Conservation (phyloP, 768 basidiomycete species). For the Phlegmacium glaucopus region DNA sequence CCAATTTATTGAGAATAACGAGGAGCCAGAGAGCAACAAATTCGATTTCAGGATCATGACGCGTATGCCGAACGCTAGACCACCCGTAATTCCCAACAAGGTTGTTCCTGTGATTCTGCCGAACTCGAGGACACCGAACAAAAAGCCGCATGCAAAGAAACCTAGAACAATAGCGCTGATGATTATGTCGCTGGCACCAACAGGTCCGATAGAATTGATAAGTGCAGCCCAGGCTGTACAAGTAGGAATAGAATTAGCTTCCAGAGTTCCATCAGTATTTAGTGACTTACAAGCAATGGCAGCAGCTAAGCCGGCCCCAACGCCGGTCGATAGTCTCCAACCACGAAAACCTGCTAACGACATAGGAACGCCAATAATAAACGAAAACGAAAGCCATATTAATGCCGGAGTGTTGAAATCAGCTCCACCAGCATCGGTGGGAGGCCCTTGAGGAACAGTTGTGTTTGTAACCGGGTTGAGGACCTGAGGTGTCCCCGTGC, state of each 20-base stretch:
- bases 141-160: slow-evolving; percentile 48
- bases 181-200: slow-evolving; percentile 48
- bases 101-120: slow-evolving; percentile 45
- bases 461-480: slow-evolving; percentile 42
- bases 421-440: slow-evolving; percentile 55
- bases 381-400: slow-evolving; percentile 55
- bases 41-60: slow-evolving; percentile 46
- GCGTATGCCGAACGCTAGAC: slow-evolving; percentile 55
- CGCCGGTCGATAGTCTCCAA: slow-evolving; percentile 53
- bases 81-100: slow-evolving; percentile 48
- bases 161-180: slow-evolving; percentile 47
- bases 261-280: neutral
- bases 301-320: slow-evolving; percentile 48
- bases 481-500: slow-evolving; percentile 38
- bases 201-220: slow-evolving; percentile 47
- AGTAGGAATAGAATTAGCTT: slow-evolving; percentile 2
- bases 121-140: slow-evolving; percentile 51
- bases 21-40: slow-evolving; percentile 38
- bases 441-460: slow-evolving; percentile 48
- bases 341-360: slow-evolving; percentile 54
- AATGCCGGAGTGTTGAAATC: slow-evolving; percentile 45
- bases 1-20: slow-evolving; percentile 47
- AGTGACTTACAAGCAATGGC: slow-evolving; percentile 40
- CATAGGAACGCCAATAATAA: slow-evolving; percentile 51
- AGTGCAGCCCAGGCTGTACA: slow-evolving; percentile 59